Percentiles rank a stretch among this genome's conserved stretches.
These are phyloP conservation scores for Ochetophila trinervis DNA, from an alignment of 306 rosid genomes.

Conservation along the genomic window DNA sequence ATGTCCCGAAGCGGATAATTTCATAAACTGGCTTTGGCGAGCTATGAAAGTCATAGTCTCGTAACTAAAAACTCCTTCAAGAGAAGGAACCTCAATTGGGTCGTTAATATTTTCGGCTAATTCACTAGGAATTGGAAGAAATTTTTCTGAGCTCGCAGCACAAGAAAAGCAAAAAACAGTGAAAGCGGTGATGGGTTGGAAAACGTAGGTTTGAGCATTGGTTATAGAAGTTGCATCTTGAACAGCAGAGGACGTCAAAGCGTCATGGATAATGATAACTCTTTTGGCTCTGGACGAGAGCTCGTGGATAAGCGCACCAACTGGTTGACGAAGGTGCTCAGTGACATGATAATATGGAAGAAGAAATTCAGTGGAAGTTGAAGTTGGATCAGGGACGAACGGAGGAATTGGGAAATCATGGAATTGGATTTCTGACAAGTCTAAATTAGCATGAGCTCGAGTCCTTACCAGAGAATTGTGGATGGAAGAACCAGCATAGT, in stretches of 20 bases:
- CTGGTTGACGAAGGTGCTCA: background rate
- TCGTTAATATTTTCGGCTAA: background rate
- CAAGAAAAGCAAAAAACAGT: background rate
- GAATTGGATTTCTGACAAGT: background rate
- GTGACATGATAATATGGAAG: background rate
- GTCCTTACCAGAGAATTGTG: constrained; percentile 5
- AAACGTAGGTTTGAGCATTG: background rate
- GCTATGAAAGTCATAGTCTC: background rate
- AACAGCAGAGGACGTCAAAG: background rate
- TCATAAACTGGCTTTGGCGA: background rate
- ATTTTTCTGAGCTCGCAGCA: background rate
- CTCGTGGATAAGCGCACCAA: background rate
- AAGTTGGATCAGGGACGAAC: too few relatives aligned
- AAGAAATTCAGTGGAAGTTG: background rate
- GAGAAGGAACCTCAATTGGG: background rate
- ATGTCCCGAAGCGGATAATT: background rate
- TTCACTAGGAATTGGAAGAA: too few relatives aligned
- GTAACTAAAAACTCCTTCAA: background rate
- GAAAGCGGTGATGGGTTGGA: background rate
- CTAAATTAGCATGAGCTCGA: background rate
- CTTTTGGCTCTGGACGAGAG: background rate
- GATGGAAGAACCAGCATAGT: background rate
- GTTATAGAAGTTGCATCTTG: background rate
- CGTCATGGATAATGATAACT: constrained; percentile 5
- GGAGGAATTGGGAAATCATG: constrained; percentile 6